Base-by-base conservation (phyloP, 2,329 filamentous ascomycete species). In the Hymenoscyphus fructigenus region DNA sequence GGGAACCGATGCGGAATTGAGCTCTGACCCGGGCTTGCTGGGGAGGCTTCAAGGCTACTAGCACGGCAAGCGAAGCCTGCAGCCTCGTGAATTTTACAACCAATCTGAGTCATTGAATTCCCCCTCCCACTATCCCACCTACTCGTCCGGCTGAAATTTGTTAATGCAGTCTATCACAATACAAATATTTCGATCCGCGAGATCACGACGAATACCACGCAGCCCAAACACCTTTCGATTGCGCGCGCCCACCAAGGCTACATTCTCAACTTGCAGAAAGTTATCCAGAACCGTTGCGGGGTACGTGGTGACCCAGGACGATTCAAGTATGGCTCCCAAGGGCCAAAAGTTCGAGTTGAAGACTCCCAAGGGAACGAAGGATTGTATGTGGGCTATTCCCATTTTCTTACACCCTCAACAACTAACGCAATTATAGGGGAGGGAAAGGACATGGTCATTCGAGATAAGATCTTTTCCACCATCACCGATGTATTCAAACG, bases 301-400 rank as follows among this genome's bases (percentile, higher is more conserved):
- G 20, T 66, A 53, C 38, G 47, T 63, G 56, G 64, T 60, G 15
- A 63, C 57, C 57, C 64, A 67, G 58, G 68, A 69, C 63, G 69
- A 71, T 32, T 28, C 65, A 56, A 34, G 10, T 20, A 76, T 75
- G 74, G 71, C 78, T 61, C 75, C 78, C 44, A 82, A 82, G 70
- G 72, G 28, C 3, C 76, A 76, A 65, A 83, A 83, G 69, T 88
- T 90, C 78, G 87, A 88, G 78, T 84, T 96, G 76, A 96, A 96
- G 83, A 91, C 90, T 75, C 91, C 92, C 68, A 96, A 96, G 84
- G 92, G 93, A 71, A 96, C 92, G 70, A 91, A 92, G 76, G 93
- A 96, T 78, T 96, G 88, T 88, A 76, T 61, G 77, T 68, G 47
- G 28, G 20, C 44, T 34, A 57, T 34, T 28, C 10, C 57, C 47